phyloP scores from a whole-genome alignment of 345 rosid species.

The Syzygium aqueum region DNA sequence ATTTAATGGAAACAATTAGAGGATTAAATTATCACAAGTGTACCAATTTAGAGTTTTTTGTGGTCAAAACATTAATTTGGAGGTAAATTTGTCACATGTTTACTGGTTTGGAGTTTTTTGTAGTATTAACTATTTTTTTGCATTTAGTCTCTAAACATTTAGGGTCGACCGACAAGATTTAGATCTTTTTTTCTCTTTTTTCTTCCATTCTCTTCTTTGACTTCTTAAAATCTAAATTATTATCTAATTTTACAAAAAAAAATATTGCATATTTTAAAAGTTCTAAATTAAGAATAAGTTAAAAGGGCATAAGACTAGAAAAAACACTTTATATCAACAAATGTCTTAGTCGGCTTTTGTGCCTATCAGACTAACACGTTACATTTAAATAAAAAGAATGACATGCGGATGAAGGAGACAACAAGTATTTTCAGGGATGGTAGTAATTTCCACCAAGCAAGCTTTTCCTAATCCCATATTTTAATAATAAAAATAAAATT shows the following conservation, averaged over 20 bases:
- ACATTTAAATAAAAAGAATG: not conserved
- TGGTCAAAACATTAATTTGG: too few species aligned
- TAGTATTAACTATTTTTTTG: too few species aligned
- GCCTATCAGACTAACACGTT: not conserved
- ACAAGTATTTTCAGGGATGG: not conserved
- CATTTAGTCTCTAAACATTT: too few species aligned
- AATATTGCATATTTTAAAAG: not conserved
- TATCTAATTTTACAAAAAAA: too few species aligned
- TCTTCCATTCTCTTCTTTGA: not conserved
- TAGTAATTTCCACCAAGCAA: not conserved
- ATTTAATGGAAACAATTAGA: too few species aligned
- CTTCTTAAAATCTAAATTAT: not conserved
- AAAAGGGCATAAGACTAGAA: not conserved
- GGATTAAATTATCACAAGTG: too few species aligned
- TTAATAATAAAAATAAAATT: not conserved
- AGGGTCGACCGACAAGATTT: too few species aligned
- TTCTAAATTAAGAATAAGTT: not conserved
- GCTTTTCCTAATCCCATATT: not conserved
- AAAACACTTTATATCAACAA: not conserved
- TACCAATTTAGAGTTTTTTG: too few species aligned
- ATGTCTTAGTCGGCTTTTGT: not conserved
- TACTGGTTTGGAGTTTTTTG: too few species aligned
- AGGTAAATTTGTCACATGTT: too few species aligned
- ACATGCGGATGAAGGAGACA: not conserved
- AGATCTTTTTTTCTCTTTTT: not conserved